These are phyloP conservation scores for Craspedostauros australis DNA, from an alignment of 108 stramenopile species.

Conservation along the genomic window DNA sequence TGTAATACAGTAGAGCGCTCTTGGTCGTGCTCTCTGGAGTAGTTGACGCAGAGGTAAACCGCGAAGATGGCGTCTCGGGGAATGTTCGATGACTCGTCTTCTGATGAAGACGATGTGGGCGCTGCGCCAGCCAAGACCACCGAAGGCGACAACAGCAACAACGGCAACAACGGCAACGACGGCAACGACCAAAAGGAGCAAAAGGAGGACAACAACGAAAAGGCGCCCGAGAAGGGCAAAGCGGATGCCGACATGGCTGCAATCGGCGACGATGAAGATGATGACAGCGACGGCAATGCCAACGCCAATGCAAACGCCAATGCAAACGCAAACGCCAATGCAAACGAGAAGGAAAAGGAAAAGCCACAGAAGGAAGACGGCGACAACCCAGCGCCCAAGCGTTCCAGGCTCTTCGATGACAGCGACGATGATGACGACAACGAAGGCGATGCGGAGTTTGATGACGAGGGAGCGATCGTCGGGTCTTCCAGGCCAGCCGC, in stretches of 20 bases:
- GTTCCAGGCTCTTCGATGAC: background rate
- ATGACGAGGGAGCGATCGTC: conserved; percentile 28
- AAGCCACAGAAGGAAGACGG: background rate
- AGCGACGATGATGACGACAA: conserved; percentile 5
- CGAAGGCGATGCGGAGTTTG: conserved; percentile 32
- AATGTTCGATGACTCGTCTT: too few species aligned
- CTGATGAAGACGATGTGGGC: too few species aligned
- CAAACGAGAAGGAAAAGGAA: background rate
- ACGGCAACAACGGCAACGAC: background rate
- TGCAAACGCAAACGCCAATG: background rate
- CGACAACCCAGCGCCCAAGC: too few species aligned
- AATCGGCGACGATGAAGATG: conserved; percentile 5
- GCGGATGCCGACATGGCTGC: conserved; percentile 4
- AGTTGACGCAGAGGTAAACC: too few species aligned
- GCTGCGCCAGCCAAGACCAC: too few species aligned
- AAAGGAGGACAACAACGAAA: background rate
- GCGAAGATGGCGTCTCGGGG: too few species aligned
- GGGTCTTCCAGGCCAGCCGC: conserved; percentile 24
- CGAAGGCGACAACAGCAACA: conserved; percentile 33
- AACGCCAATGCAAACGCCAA: background rate
- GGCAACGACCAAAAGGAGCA: background rate
- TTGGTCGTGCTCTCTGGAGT: too few species aligned
- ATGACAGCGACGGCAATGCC: conserved; percentile 6
- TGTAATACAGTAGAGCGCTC: too few species aligned
- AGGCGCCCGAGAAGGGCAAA: background rate